Evolutionary conservation across 1,284 basidiomycete species (phyloP).

Genomic region (Waitea zeae): DNA sequence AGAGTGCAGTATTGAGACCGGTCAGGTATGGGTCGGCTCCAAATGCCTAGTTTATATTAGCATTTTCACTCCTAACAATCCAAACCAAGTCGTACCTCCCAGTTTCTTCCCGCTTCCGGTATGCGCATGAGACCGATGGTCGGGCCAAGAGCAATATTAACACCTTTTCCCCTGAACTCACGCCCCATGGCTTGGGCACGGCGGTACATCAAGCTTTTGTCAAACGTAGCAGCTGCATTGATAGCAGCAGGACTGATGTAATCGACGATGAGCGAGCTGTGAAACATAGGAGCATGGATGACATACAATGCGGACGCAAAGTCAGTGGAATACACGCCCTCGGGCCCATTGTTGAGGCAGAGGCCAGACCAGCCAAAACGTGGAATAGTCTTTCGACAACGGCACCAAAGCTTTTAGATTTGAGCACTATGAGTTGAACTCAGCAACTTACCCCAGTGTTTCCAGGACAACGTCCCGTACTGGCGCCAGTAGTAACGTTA

Average conservation of each 20-base stretch:
- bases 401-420: too few species aligned
- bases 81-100: too few species aligned
- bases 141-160: conserved; percentile 44
- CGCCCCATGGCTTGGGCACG: conserved; percentile 56
- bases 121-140: conserved; percentile 22
- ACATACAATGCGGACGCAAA: too few species aligned
- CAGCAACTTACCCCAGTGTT: too few species aligned
- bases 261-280: conserved; percentile 34
- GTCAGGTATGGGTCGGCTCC: conserved; percentile 40
- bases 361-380: conserved; percentile 8
- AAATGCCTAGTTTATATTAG: background rate
- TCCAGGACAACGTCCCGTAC: conserved; percentile 42
- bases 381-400: too few species aligned
- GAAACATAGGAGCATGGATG: too few species aligned
- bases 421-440: too few species aligned
- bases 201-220: conserved; percentile 26
- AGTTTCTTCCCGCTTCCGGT: background rate
- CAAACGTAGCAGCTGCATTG: conserved; percentile 38
- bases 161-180: conserved; percentile 62
- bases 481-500: conserved; percentile 34
- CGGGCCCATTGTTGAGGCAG: conserved; percentile 29
- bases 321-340: conserved; percentile 30
- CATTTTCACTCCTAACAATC: too few species aligned
- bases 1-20: conserved; percentile 45
- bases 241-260: too few species aligned